Conservation (phyloP, 2,329 filamentous ascomycete species). For the Amesomyces nigricolor region DNA sequence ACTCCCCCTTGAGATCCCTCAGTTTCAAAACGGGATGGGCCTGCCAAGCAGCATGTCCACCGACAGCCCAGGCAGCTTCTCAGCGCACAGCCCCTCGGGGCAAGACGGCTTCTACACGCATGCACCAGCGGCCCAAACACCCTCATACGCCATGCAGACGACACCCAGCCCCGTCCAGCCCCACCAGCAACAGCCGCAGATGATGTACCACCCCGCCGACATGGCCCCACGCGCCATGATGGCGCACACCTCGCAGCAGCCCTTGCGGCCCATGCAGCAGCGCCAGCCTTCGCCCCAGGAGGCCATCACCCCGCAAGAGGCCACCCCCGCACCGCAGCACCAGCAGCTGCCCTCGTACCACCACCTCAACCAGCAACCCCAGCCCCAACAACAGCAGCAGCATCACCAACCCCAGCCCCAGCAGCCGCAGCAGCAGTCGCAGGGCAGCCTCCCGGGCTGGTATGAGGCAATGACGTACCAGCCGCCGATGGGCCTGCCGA, state of each 20-base stretch:
- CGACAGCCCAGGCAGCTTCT: constrained; percentile 55
- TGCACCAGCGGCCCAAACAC: constrained; percentile 40
- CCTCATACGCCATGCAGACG: constrained; percentile 44
- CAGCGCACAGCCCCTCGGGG: constrained; percentile 48
- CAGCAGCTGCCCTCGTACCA: constrained; percentile 33
- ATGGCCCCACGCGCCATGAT: constrained; percentile 32
- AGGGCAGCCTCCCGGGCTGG: constrained; percentile 36
- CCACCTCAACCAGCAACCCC: constrained; percentile 29
- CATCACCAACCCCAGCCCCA: constrained; percentile 32
- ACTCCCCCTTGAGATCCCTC: constrained; percentile 44
- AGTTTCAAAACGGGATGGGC: constrained; percentile 39
- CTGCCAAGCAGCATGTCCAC: constrained; percentile 45
- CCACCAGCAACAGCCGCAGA: constrained; percentile 35
- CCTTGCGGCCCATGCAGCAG: constrained; percentile 29
- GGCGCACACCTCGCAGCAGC: constrained; percentile 27
- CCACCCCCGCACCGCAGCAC: constrained; percentile 28
- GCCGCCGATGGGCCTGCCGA: constrained; percentile 50
- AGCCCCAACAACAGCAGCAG: constrained; percentile 20
- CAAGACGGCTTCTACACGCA: constrained; percentile 55
- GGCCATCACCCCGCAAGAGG: constrained; percentile 24
- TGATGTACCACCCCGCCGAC: constrained; percentile 16
- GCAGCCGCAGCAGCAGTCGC: constrained; percentile 35
- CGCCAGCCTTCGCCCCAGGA: constrained; percentile 28
- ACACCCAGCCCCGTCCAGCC: constrained; percentile 43
- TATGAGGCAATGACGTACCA: constrained; percentile 49